Evolutionary conservation across 371 early-diverging fungal genomes (phyloP), one percentile per base, ranked within the genome.

Genomic region (Ecytonucleospora hepatopenaei): DNA sequence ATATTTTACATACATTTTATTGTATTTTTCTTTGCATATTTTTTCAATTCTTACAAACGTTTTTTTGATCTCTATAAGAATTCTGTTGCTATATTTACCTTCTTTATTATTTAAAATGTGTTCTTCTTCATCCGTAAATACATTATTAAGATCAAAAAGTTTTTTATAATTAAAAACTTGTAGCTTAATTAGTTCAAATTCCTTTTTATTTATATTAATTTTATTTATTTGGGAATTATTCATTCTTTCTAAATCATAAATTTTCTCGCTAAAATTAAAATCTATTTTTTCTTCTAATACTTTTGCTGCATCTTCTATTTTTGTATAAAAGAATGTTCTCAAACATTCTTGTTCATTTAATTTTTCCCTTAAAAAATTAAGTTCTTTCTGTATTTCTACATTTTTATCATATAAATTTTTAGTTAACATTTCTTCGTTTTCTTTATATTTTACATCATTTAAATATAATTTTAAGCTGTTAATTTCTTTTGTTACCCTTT

Each of bases 1-100:
- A 24, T 40, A 55, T 30, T 59, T 26, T 26, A 24, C 34, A 58
- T 62, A 70, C 34, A 74, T 71, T 24, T 67, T 64, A 33, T 74
- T 34, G 0, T 75, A 59, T 46, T 34, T 51, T 55, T 40, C 40
- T 34, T 62, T 49, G 17, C 73, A 59, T 40, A 62, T 56, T 5
- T 57, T 26, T 48, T 70, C 58, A 12, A 76, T 35, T 49, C 60
- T 40, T 48, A 48, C 23, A 5, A 57, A 34, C 32, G 49, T 53
- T 12, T 49, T 32, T 27, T 59, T 53, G n/a, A 67, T 21, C 28
- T 33, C 27, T 46, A 2, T 35, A 8, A 72, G 35, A 34, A 46
- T 35, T 32, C 26, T 32, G 0, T 62, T 62, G 24, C 57, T 62
- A 2, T 56, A 59, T 8, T 23, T 31, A 26, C 48, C 40, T 31